Conservation (phyloP, 257 asterid genomes). For the Plantago major region DNA sequence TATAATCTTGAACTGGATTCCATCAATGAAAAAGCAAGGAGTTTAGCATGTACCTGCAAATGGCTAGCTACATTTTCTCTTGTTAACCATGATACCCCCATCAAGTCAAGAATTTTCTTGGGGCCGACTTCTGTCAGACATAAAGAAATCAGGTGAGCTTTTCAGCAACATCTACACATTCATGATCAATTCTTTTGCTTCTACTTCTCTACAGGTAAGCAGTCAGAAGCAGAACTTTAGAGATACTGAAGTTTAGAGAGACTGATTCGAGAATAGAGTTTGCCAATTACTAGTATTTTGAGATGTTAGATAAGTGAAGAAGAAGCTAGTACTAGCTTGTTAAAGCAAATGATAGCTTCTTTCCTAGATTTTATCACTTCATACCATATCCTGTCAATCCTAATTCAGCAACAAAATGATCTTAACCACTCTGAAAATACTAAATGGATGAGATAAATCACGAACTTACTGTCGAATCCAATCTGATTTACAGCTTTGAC, state of each 20-base stretch:
- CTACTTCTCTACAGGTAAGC: too few species aligned
- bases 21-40: not conserved
- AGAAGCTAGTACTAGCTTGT: too few species aligned
- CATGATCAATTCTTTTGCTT: too few species aligned
- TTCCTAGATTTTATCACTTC: too few species aligned
- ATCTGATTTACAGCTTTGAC: slow-evolving; percentile 58
- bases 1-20: not conserved
- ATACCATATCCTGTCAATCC: too few species aligned
- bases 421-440: not conserved
- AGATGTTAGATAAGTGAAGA: too few species aligned
- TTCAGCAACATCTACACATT: not conserved
- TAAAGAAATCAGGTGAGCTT: slow-evolving; percentile 1
- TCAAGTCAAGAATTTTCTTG: slow-evolving; percentile 67
- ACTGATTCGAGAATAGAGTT: too few species aligned
- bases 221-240: too few species aligned
- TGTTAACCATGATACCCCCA: slow-evolving; percentile 67
- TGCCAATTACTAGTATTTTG: too few species aligned
- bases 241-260: too few species aligned
- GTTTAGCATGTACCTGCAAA: slow-evolving; percentile 48
- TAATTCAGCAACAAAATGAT: not conserved
- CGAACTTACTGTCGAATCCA: slow-evolving; percentile 60
- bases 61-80: slow-evolving; percentile 81
- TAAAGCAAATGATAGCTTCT: too few species aligned
- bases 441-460: not conserved
- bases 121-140: slow-evolving; percentile 61